Base-by-base conservation (phyloP, 176 grass and related monocot genomes). In the Hyparrhenia diplandra region DNA sequence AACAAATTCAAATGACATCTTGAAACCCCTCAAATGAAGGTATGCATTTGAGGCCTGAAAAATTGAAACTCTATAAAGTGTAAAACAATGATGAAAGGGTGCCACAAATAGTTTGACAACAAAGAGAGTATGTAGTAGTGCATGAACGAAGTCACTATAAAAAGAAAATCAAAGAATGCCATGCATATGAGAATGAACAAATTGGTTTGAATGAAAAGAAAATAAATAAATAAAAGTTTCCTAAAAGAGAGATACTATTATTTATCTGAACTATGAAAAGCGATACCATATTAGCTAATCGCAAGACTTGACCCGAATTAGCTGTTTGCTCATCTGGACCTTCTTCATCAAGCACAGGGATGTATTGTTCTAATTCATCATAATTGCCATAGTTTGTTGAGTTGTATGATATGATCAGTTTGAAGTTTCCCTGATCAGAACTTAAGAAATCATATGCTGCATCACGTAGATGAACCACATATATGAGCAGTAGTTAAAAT, bases 361-460 rank as follows among this genome's bases (percentile, higher is more conserved):
- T 1, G 13, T 24, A 9, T 27, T 77, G 17, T 41, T 40, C 73
- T 32, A 0, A 12, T 35, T 49, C 52, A 1, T 41, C 17, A 27
- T 2, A 31, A 27, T 0, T 3, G 25, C 18, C 24, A 42, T 64
- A 82, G 23, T 75, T 21, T 35, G 83, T 83, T 35, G 83, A 82
- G 63, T 86, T 89, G 64, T 86, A 89, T 40, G 86, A 85, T 59
- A 92, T 83, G 12, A 58, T 62, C 78, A 92, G 55, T 54, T 86
- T 80, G 27, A 85, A 92, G 41, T 47, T 86, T n/a, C 39, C 28
- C 5, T 76, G 32, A 64, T 82, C 76, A 76, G 87, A 86, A 34
- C 87, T 89, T 71, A 83, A 88, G 83, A 92, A 84, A 62, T 92
- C 79, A 21, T 86, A 92, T 17, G 79, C 87, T 92, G 80, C 83